Conservation (phyloP, 164 flowering plant species). For the Malania oleifera region DNA sequence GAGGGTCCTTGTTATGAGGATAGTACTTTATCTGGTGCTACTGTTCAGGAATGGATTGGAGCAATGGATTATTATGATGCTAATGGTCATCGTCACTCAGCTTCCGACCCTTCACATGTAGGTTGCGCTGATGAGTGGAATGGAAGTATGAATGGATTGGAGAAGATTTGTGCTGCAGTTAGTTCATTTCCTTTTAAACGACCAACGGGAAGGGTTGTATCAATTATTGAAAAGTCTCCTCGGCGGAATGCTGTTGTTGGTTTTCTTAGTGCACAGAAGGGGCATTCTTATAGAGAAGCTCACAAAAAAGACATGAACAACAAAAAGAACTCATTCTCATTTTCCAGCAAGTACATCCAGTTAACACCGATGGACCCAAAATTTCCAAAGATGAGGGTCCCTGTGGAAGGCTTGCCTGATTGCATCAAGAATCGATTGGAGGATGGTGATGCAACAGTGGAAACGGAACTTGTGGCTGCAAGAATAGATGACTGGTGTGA, state of each 20-base stretch:
- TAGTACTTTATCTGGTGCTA: constrained; percentile 13
- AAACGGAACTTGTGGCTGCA: constrained; percentile 77
- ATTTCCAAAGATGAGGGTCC: constrained; percentile 69
- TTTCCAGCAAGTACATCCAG: constrained; percentile 41
- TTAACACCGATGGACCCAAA: constrained; percentile 64
- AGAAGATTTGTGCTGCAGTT: constrained; percentile 41
- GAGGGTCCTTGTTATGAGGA: constrained; percentile 8
- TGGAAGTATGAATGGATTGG: constrained; percentile 27
- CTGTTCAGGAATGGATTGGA: constrained; percentile 13
- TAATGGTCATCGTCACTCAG: constrained; percentile 17
- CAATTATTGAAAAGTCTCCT: constrained; percentile 60
- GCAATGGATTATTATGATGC: constrained; percentile 8
- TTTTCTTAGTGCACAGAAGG: constrained; percentile 55
- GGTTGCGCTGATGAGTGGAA: constrained; percentile 15
- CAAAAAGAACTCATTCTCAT: constrained; percentile 17
- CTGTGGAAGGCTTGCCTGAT: constrained; percentile 48
- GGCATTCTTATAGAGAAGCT: constrained; percentile 34
- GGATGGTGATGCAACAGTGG: constrained; percentile 52
- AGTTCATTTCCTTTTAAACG: constrained; percentile 59
- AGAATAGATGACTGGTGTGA: constrained; percentile 64
- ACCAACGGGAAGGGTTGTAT: constrained; percentile 84
- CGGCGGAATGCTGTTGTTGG: constrained; percentile 74
- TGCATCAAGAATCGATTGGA: constrained; percentile 55
- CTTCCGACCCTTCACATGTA: constrained; percentile 13
- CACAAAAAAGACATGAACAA: constrained; percentile 30